Percentiles rank a stretch among this genome's conserved stretches.
Evolutionary conservation across 1,139 yeast genomes (phyloP).

Genomic region (Geotrichum candidum): DNA sequence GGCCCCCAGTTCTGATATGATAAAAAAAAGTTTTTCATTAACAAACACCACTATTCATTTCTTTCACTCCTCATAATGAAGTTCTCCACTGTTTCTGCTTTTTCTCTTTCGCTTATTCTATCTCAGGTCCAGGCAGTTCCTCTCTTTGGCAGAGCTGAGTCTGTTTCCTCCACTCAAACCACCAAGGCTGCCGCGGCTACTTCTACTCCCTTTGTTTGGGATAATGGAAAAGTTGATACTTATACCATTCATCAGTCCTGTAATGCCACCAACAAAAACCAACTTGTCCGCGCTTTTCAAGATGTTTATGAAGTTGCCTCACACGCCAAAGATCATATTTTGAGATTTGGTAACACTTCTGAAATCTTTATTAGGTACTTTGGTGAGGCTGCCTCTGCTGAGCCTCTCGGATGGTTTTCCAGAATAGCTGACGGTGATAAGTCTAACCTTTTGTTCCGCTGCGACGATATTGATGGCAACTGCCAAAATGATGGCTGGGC

Average conservation of each 20-base stretch:
- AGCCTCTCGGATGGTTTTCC: constrained; percentile 36
- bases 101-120: neutral
- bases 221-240: neutral
- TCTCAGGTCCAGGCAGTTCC: neutral
- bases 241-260: constrained; percentile 1
- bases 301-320: constrained; percentile 18
- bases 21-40: neutral
- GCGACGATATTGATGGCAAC: constrained; percentile 38
- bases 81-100: neutral
- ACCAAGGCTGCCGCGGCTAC: neutral
- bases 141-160: neutral
- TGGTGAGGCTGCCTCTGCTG: constrained; percentile 33
- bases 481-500: constrained; percentile 37
- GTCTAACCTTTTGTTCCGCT: constrained; percentile 32
- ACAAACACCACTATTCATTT: neutral
- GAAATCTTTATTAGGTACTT: constrained; percentile 31
- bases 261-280: constrained; percentile 7
- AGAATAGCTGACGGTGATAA: constrained; percentile 33
- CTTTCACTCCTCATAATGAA: neutral
- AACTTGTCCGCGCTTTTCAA: neutral
- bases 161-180: neutral
- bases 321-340: constrained; percentile 33
- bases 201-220: constrained; percentile 1
- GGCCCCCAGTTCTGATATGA: neutral
- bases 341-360: constrained; percentile 29